Percentiles rank a stretch among this genome's conserved stretches.
phyloP scores from a whole-genome alignment of 78 protist species.

The Planoprotostelium fungivorum region DNA sequence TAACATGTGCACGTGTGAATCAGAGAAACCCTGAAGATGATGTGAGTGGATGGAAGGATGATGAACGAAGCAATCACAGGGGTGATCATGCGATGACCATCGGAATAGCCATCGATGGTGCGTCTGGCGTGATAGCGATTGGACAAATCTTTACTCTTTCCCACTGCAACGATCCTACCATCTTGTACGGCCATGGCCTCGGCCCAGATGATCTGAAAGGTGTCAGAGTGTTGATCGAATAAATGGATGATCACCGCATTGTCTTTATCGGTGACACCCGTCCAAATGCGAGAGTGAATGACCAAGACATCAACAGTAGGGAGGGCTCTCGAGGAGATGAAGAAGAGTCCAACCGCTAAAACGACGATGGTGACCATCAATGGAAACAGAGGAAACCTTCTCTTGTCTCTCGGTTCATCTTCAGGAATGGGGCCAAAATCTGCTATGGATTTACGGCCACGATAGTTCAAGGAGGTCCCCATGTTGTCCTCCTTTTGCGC shows the following conservation, averaged over 20 bases:
- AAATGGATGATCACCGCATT: not conserved
- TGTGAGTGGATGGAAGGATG: not conserved
- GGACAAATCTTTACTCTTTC: not conserved
- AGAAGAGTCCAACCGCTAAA: not conserved
- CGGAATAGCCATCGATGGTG: not conserved
- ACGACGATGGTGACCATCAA: not conserved
- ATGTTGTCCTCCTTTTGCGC: too few relatives aligned
- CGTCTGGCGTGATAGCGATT: not conserved
- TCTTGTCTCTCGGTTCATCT: too few relatives aligned
- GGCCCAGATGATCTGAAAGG: not conserved
- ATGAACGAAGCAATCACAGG: not conserved
- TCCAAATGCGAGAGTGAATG: not conserved
- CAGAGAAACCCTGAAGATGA: not conserved
- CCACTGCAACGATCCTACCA: not conserved
- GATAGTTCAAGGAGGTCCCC: too few relatives aligned
- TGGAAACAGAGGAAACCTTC: too few relatives aligned
- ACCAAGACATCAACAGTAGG: not conserved
- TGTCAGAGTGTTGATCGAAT: not conserved
- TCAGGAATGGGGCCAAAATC: too few relatives aligned
- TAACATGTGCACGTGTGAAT: slow-evolving; percentile 2
- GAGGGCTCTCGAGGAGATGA: not conserved
- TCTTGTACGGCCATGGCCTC: not conserved
- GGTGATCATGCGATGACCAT: not conserved
- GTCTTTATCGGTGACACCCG: not conserved
- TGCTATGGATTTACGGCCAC: too few relatives aligned